These are phyloP conservation scores for Asterophora parasitica DNA, from an alignment of 768 basidiomycete genomes.

Conservation along the genomic window DNA sequence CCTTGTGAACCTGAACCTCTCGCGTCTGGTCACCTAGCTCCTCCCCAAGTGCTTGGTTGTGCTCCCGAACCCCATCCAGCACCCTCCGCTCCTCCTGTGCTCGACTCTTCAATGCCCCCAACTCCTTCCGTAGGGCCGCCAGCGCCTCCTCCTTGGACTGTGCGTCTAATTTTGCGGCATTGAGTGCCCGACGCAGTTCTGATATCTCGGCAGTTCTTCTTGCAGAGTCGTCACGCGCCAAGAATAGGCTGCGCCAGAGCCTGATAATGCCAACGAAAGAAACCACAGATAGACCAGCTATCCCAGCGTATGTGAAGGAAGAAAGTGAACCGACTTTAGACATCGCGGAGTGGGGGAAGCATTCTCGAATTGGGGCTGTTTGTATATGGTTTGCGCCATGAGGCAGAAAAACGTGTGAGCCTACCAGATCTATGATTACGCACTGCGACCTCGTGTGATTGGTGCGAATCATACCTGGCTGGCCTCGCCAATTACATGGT, in stretches of 20 bases:
- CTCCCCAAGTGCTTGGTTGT: slow-evolving; percentile 6
- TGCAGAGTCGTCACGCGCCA: background rate
- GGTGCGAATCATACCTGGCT: slow-evolving; percentile 13
- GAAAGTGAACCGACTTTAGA: slow-evolving; percentile 13
- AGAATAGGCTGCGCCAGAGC: slow-evolving; percentile 20
- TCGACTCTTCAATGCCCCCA: slow-evolving; percentile 11
- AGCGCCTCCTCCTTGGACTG: slow-evolving; percentile 16
- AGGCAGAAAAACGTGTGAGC: slow-evolving; percentile 30
- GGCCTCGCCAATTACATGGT: slow-evolving; percentile 5
- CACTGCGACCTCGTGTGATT: slow-evolving; percentile 17
- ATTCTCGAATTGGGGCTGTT: slow-evolving; percentile 9
- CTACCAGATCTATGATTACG: slow-evolving; percentile 15
- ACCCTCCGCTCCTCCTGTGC: slow-evolving; percentile 11
- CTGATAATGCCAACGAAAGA: slow-evolving; percentile 25
- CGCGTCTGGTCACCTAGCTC: slow-evolving; percentile 8
- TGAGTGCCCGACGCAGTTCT: slow-evolving; percentile 14
- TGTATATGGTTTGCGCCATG: slow-evolving; percentile 22
- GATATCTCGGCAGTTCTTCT: slow-evolving; percentile 12
- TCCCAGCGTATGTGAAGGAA: slow-evolving; percentile 20
- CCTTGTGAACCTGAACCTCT: slow-evolving; percentile 4
- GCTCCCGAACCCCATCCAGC: slow-evolving; percentile 6
- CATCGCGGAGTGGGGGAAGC: slow-evolving; percentile 14
- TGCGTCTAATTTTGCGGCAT: slow-evolving; percentile 9
- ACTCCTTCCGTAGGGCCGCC: slow-evolving; percentile 14
- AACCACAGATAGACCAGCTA: slow-evolving; percentile 27